Base-by-base conservation (phyloP, 768 basidiomycete genomes). In the Hortiboletus campestris region DNA sequence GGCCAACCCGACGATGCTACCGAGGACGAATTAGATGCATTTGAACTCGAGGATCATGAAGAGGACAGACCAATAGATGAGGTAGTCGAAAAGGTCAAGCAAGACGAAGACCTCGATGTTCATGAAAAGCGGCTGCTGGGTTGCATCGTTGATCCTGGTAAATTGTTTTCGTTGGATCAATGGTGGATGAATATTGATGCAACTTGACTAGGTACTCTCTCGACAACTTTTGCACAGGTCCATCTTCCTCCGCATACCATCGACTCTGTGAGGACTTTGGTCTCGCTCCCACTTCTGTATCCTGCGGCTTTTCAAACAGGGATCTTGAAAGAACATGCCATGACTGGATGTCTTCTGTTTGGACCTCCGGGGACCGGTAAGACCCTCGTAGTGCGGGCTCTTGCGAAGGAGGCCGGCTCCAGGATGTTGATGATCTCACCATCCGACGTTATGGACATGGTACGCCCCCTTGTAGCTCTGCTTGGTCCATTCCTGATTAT, bases 371-470 rank as follows among this genome's bases (percentile, higher is more conserved):
- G 94, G 41, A 85, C 84, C n/a, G 94, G 94, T 3, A 96, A 96
- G 73, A 95, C 94, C 0, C 75, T 95, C 16, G 80, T 94, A 11
- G 92, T 93, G 11, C 84, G 93, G 45, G 94, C 94, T 19, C 79
- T 98, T 11, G 95, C 95, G 3, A 90, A 89, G 65, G 94, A 97
- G 71, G 92, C 92, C 46, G 95, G 94, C 5, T 94, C 93, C 62
- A 81, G 92, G 47, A 98, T 98, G 94, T 74, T 98, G 66, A 83
- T 86, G 12, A 80, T 98, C 46, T 88, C 90, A 42, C 92, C 94
- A 7, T 92, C 93, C 11, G 94, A 98, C 67, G 90, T 98, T 44
- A 93, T 95, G 86, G 94, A 97, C 68, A 95, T 95, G 91, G 91
- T 91, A 58, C 44, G 80, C 68, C 46, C 20, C 48, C 10, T 29